phyloP scores from a whole-genome alignment of 768 basidiomycete species.

The Boletus fagicola region DNA sequence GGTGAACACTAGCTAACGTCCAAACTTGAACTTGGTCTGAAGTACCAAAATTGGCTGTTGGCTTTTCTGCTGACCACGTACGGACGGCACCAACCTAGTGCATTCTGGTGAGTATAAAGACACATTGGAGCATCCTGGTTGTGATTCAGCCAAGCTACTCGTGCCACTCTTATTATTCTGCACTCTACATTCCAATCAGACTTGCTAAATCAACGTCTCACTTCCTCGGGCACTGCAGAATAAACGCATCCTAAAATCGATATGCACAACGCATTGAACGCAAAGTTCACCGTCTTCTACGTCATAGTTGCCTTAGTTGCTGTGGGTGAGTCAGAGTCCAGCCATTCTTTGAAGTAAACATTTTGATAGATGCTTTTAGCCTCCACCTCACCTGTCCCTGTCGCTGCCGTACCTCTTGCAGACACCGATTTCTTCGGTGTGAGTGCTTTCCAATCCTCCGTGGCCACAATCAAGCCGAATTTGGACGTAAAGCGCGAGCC shows the following conservation, averaged over 20 bases:
- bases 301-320: constrained; percentile 28
- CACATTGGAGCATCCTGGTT: not conserved
- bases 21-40: constrained; percentile 30
- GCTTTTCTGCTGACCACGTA: constrained; percentile 20
- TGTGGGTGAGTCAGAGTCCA: constrained; percentile 21
- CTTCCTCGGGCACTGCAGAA: constrained; percentile 13
- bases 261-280: constrained; percentile 30
- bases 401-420: constrained; percentile 2
- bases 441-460: not conserved
- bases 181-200: constrained; percentile 2
- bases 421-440: constrained; percentile 18
- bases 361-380: constrained; percentile 15
- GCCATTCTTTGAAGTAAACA: not conserved
- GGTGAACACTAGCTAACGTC: constrained; percentile 28
- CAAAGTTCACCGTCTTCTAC: constrained; percentile 29
- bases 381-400: constrained; percentile 29
- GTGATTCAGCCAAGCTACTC: constrained; percentile 18
- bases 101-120: constrained; percentile 27
- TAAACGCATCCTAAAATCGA: constrained; percentile 25
- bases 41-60: constrained; percentile 22
- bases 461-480: not conserved
- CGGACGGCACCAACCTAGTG: constrained; percentile 20
- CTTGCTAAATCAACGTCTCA: not conserved
- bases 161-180: constrained; percentile 34
- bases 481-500: constrained; percentile 9